Conservation (phyloP, 305 asterid species). For the Fraxinus albicans region DNA sequence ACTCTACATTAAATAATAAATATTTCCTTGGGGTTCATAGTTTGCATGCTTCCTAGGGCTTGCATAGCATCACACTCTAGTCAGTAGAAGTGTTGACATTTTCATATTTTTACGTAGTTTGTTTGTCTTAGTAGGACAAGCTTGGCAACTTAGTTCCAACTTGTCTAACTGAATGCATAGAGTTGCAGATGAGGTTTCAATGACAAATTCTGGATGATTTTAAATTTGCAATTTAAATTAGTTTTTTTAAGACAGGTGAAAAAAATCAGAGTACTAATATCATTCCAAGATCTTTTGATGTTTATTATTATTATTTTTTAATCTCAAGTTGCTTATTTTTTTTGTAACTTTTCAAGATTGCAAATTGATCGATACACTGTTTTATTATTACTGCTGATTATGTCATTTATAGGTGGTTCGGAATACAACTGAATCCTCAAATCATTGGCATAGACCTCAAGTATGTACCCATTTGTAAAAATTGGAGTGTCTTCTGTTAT, state of each 20-base stretch:
- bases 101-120: background rate
- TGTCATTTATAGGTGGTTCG: slow-evolving; percentile 79
- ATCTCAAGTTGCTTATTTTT: background rate
- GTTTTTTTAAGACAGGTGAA: background rate
- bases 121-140: background rate
- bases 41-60: background rate
- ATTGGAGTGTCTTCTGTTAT: background rate
- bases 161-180: background rate
- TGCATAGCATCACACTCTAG: background rate
- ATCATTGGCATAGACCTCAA: slow-evolving; percentile 95
- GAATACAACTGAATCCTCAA: slow-evolving; percentile 91
- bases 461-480: slow-evolving; percentile 44
- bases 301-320: background rate
- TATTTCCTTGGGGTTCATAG: background rate
- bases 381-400: slow-evolving; percentile 26
- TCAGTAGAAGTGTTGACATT: background rate
- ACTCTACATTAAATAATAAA: background rate
- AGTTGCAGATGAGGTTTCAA: slow-evolving; percentile 11
- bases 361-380: slow-evolving; percentile 11
- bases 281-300: background rate
- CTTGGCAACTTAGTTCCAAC: background rate
- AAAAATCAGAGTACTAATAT: background rate
- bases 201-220: slow-evolving; percentile 16
- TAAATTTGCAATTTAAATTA: background rate
- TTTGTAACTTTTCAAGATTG: slow-evolving; percentile 20